Conservation (phyloP, 441 rosid species). For the Kokia cookei region DNA sequence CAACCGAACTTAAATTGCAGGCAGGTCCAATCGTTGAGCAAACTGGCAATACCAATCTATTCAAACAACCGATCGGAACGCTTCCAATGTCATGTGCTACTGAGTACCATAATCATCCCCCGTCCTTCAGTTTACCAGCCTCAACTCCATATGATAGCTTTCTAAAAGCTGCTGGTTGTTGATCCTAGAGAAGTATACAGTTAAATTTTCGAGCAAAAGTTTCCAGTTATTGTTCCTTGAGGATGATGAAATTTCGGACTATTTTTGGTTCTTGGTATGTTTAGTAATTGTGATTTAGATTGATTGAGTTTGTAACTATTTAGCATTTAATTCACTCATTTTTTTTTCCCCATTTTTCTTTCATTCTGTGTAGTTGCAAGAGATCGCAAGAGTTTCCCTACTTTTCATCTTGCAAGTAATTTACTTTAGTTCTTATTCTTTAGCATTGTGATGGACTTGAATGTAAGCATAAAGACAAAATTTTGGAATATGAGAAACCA, state of each 20-base stretch:
- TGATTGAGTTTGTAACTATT: background rate
- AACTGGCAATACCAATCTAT: constrained; percentile 16
- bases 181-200: constrained; percentile 16
- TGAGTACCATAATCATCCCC: constrained; percentile 45
- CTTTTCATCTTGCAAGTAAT: background rate
- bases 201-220: background rate
- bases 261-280: background rate
- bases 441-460: background rate
- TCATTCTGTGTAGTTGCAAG: background rate
- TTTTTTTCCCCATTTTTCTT: background rate
- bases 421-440: background rate
- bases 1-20: constrained; percentile 27
- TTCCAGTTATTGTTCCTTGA: background rate
- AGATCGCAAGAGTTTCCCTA: background rate
- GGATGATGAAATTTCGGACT: background rate
- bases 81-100: constrained; percentile 37
- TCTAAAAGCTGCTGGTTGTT: constrained; percentile 95
- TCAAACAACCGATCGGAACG: constrained; percentile 11
- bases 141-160: constrained; percentile 86
- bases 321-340: background rate
- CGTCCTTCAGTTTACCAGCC: constrained; percentile 63
- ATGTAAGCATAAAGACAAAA: background rate
- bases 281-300: constrained; percentile 3
- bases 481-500: background rate
- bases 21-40: constrained; percentile 33